These are phyloP conservation scores for Neolentinus lepideus DNA, from an alignment of 1,284 basidiomycete genomes.

Conservation along the genomic window DNA sequence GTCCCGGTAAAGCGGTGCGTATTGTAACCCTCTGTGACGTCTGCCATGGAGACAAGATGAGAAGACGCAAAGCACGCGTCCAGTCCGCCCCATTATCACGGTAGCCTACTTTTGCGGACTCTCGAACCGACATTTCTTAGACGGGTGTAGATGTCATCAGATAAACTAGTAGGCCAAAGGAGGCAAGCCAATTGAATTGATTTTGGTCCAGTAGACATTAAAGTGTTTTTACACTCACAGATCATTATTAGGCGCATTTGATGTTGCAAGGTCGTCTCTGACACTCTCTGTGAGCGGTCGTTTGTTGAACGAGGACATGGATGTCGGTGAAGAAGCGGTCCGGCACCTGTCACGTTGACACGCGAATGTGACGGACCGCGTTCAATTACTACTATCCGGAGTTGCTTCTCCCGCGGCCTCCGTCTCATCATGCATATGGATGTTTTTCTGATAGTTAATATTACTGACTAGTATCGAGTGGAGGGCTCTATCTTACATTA, in stretches of 20 bases:
- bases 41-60: conserved; percentile 19
- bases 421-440: no score
- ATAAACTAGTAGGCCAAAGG: not conserved
- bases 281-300: conserved; percentile 34
- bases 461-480: no score
- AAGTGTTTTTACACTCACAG: conserved; percentile 1
- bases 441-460: no score
- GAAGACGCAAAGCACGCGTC: conserved; percentile 21
- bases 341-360: not conserved
- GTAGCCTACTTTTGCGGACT: conserved; percentile 38
- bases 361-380: not conserved
- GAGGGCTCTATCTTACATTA: no score
- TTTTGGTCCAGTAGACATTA: conserved; percentile 6
- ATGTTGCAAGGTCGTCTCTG: conserved; percentile 23
- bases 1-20: not conserved
- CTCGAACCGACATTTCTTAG: conserved; percentile 41
- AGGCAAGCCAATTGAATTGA: conserved; percentile 16
- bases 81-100: conserved; percentile 16
- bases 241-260: conserved; percentile 6
- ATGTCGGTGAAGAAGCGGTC: not conserved
- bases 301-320: conserved; percentile 24
- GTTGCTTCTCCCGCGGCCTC: not conserved
- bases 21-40: conserved; percentile 42
- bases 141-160: conserved; percentile 30
- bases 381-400: not conserved